Percentiles rank a stretch among this genome's conserved stretches.
Evolutionary conservation across 345 rosid species (phyloP).

Genomic region (Populus ilicifolia): DNA sequence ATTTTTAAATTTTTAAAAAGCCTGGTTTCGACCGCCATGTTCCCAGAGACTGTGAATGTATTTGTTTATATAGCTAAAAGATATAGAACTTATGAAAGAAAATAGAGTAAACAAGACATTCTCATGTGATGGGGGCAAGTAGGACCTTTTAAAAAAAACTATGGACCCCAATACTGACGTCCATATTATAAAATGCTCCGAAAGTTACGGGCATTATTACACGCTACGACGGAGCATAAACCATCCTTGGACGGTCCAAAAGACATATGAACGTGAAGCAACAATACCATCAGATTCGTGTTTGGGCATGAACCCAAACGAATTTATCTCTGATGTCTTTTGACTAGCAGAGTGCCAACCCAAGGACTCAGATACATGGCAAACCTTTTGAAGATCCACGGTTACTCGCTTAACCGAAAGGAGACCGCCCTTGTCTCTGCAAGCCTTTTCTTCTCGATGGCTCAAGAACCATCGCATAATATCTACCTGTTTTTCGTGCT

Average conservation of each 20-base stretch:
- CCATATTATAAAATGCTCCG: not conserved
- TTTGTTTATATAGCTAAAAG: not conserved
- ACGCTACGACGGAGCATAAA: not conserved
- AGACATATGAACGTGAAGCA: not conserved
- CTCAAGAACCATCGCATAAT: not conserved
- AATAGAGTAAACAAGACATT: not conserved
- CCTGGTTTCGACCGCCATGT: no score
- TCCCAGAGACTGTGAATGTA: no score
- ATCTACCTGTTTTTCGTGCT: not conserved
- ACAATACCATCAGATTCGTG: not conserved
- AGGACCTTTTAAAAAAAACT: not conserved
- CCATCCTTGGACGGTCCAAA: not conserved
- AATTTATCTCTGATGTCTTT: not conserved
- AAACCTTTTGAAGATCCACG: not conserved
- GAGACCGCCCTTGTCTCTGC: not conserved
- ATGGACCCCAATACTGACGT: not conserved
- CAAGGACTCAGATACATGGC: not conserved
- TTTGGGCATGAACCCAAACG: not conserved
- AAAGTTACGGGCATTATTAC: not conserved
- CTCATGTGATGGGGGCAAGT: not conserved
- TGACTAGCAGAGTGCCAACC: not conserved
- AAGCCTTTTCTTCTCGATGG: not conserved
- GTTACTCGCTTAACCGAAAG: not conserved
- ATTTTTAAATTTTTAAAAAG: no score
- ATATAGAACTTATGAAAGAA: not conserved